Conservation (phyloP, 306 rosid species). For the Vigna trinervia region DNA sequence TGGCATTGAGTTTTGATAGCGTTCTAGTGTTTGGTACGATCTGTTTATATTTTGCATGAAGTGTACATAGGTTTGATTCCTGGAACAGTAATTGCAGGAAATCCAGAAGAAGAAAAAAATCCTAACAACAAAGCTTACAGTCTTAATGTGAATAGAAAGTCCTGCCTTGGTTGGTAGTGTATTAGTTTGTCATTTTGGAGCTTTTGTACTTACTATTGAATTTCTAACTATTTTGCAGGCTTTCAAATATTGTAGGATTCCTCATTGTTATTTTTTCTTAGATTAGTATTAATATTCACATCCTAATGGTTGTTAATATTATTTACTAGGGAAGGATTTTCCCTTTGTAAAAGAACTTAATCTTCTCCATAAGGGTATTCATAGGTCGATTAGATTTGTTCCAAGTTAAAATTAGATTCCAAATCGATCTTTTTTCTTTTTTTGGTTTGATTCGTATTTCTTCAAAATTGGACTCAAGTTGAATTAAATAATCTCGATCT, state of each 20-base stretch:
- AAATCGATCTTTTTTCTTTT: too few relatives aligned
- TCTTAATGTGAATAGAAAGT: constrained; percentile 51
- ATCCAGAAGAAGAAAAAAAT: not conserved
- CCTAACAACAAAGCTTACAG: constrained; percentile 27
- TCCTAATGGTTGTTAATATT: not conserved
- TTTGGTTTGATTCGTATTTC: too few relatives aligned
- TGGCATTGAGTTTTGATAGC: constrained; percentile 79
- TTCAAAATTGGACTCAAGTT: too few relatives aligned
- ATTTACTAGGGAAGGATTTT: constrained; percentile 2
- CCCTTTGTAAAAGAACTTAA: not conserved
- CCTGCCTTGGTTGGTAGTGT: constrained; percentile 16
- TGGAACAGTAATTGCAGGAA: constrained; percentile 2
- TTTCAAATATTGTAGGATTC: not conserved
- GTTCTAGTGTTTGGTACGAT: constrained; percentile 21
- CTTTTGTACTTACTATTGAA: constrained; percentile 38
- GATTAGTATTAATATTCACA: constrained; percentile 1
- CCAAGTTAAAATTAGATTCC: too few relatives aligned
- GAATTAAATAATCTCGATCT: too few relatives aligned
- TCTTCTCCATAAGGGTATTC: not conserved
- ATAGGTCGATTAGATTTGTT: not conserved
- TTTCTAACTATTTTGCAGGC: constrained; percentile 33
- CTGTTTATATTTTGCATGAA: constrained; percentile 48
- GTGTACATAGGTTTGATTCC: constrained; percentile 67
- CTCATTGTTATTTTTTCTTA: constrained; percentile 10
- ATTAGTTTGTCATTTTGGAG: constrained; percentile 31